phyloP scores from a whole-genome alignment of 2,329 filamentous ascomycete genomes.

The Rugonectria rugulosa region DNA sequence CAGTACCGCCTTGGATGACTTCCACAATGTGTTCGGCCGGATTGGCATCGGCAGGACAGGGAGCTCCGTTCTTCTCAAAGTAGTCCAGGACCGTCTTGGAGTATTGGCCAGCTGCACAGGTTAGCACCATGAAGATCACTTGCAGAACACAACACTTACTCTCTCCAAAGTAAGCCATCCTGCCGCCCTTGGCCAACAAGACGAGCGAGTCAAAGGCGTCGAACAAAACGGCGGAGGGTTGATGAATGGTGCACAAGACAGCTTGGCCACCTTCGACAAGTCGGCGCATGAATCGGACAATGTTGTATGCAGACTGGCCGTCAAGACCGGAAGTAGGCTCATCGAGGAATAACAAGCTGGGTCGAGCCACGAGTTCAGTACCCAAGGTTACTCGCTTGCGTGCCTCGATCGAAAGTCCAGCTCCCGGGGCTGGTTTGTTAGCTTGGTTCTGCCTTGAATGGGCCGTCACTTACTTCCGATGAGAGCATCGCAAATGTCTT shows the following conservation, averaged over 20 bases:
- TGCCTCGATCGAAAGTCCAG: conserved; percentile 58
- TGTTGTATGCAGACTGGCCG: conserved; percentile 44
- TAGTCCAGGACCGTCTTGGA: conserved; percentile 42
- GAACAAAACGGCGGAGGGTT: conserved; percentile 54
- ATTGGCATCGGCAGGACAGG: conserved; percentile 50
- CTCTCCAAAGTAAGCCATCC: conserved; percentile 31
- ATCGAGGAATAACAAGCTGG: conserved; percentile 71
- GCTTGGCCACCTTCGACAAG: conserved; percentile 69
- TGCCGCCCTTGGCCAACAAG: conserved; percentile 31
- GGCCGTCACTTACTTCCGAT: conserved; percentile 54
- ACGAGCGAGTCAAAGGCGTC: conserved; percentile 32
- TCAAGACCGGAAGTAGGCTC: conserved; percentile 66
- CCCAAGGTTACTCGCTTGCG: conserved; percentile 73
- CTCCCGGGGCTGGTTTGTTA: conserved; percentile 47
- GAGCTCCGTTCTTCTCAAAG: conserved; percentile 59
- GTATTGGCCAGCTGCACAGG: conserved; percentile 23
- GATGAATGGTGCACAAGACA: conserved; percentile 71
- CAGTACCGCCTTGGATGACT: conserved; percentile 54
- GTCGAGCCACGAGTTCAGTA: conserved; percentile 75
- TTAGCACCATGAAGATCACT: not conserved
- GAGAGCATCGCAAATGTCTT: conserved; percentile 70
- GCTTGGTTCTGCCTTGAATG: not conserved
- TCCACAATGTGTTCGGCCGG: conserved; percentile 55
- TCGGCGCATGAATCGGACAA: conserved; percentile 51
- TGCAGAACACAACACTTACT: not conserved